Percentiles rank a stretch among this genome's conserved stretches.
phyloP scores from a whole-genome alignment of 495 filamentous ascomycete species.

The Durotheca rogersii region DNA sequence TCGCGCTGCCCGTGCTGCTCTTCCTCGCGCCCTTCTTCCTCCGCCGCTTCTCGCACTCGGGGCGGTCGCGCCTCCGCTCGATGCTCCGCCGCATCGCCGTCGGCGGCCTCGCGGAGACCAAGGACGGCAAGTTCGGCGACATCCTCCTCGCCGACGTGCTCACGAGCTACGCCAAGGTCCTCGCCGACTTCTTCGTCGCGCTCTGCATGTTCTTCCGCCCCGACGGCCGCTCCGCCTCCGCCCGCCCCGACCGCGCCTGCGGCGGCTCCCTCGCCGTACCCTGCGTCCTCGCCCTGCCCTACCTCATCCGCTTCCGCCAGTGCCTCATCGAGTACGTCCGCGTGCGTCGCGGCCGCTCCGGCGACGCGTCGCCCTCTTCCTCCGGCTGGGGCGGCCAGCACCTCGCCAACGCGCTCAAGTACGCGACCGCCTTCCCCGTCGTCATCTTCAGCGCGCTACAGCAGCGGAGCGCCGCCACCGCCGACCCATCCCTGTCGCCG shows the following conservation, averaged over 20 bases:
- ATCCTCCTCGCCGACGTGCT: conserved; percentile 92
- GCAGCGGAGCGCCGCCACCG: conserved; percentile 60
- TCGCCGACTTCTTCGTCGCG: conserved; percentile 85
- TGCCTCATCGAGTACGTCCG: conserved; percentile 86
- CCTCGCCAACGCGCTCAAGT: conserved; percentile 89
- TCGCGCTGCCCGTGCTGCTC: conserved; percentile 67
- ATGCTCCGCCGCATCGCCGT: conserved; percentile 71
- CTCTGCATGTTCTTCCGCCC: conserved; percentile 81
- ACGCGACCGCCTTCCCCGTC: conserved; percentile 87
- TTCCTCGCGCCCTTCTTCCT: conserved; percentile 59
- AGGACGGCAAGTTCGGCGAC: conserved; percentile 89
- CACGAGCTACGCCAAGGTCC: conserved; percentile 88
- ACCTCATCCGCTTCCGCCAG: conserved; percentile 82
- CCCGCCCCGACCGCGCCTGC: conserved; percentile 75
- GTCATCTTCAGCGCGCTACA: conserved; percentile 75
- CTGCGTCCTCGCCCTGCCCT: conserved; percentile 76
- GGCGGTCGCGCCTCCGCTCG: conserved; percentile 71
- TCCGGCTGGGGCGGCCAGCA: conserved; percentile 82
- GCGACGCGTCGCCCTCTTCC: too few relatives aligned
- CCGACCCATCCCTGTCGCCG: conserved; percentile 37
- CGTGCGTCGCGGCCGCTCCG: conserved; percentile 55
- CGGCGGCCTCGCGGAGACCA: conserved; percentile 75
- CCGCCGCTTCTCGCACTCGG: conserved; percentile 60
- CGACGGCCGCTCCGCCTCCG: conserved; percentile 65
- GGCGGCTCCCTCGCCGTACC: conserved; percentile 76